These are phyloP conservation scores for Hordeum pubiflorum DNA, from an alignment of 202 grass and related monocot species.

Conservation along the genomic window DNA sequence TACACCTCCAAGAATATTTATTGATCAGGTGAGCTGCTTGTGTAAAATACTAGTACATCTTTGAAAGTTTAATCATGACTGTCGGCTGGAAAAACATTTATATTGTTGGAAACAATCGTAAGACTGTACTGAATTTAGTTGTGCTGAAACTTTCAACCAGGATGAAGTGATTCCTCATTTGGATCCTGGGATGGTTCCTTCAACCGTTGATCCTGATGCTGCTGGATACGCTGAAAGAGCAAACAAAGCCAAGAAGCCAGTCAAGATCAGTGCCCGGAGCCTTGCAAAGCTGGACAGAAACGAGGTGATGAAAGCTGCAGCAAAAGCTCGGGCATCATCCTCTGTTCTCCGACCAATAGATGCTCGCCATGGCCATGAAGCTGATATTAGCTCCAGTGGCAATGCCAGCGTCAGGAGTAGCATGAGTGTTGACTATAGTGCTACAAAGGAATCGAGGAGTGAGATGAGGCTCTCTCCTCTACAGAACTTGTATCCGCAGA, in stretches of 20 bases:
- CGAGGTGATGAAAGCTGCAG: constrained; percentile 81
- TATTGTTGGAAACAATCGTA: background rate
- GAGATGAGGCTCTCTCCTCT: constrained; percentile 58
- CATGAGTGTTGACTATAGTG: constrained; percentile 51
- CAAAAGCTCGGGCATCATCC: constrained; percentile 91
- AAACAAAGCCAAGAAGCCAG: constrained; percentile 74
- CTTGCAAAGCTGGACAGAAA: constrained; percentile 82
- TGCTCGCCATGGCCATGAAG: constrained; percentile 37
- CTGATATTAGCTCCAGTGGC: constrained; percentile 62
- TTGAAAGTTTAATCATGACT: constrained; percentile 12
- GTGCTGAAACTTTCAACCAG: constrained; percentile 38
- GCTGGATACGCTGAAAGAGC: constrained; percentile 58
- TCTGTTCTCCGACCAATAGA: constrained; percentile 81
- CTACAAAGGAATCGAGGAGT: constrained; percentile 51
- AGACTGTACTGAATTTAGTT: constrained; percentile 9
- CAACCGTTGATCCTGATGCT: constrained; percentile 84
- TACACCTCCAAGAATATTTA: constrained; percentile 94
- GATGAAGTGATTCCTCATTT: constrained; percentile 95
- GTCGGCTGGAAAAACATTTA: background rate
- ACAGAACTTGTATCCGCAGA: constrained; percentile 59
- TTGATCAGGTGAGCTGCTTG: constrained; percentile 68
- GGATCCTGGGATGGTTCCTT: constrained; percentile 83
- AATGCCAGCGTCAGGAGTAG: constrained; percentile 71
- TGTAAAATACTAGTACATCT: background rate
- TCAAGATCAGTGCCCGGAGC: constrained; percentile 94